Conservation (phyloP, 257 asterid genomes). For the Scutellaria barbata region DNA sequence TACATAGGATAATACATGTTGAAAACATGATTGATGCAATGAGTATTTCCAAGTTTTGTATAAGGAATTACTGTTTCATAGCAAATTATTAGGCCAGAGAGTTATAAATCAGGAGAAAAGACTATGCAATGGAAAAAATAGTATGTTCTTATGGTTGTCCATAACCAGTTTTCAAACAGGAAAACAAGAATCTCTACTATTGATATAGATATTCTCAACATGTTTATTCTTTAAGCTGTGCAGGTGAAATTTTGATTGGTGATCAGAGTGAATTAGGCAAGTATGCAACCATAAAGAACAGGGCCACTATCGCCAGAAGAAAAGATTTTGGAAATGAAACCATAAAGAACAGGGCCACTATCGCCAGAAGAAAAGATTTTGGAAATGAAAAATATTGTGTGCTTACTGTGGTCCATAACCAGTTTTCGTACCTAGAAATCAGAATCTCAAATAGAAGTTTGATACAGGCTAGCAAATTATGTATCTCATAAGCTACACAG, state of each 20-base stretch:
- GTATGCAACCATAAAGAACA: neutral
- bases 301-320: neutral
- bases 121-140: conserved; percentile 6
- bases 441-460: neutral
- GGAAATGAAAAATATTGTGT: conserved; percentile 10
- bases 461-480: neutral
- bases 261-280: neutral
- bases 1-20: neutral
- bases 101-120: neutral
- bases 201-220: neutral
- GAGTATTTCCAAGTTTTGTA: neutral
- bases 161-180: neutral
- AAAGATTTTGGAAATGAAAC: neutral
- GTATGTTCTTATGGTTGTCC: conserved; percentile 1
- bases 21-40: neutral
- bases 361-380: neutral
- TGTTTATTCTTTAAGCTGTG: neutral
- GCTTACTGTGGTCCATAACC: neutral
- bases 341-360: neutral
- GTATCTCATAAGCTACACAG: neutral
- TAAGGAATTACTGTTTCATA: neutral
- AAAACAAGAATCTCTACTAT: neutral
- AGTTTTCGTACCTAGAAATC: neutral
- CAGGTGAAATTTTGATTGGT: neutral
- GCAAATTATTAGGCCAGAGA: conserved; percentile 5